phyloP scores from a whole-genome alignment of 768 basidiomycete species.

The Naematelia aurantialba region DNA sequence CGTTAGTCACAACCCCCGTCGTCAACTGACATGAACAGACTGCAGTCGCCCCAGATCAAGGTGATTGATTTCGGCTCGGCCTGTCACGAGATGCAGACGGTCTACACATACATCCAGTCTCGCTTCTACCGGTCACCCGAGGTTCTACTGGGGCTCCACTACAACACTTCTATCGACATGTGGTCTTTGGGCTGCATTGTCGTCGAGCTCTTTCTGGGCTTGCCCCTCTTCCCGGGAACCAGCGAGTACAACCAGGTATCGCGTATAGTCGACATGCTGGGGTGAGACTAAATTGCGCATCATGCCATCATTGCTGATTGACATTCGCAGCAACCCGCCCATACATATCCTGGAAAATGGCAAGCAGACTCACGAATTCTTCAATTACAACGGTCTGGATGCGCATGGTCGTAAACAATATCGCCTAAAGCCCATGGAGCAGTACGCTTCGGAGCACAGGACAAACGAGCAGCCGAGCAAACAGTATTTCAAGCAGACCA shows the following conservation, averaged over 20 bases:
- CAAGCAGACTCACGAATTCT: slow-evolving; percentile 91
- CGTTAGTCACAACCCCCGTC: slow-evolving; percentile 57
- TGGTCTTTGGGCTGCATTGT: slow-evolving; percentile 99
- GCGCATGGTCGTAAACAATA: slow-evolving; percentile 69
- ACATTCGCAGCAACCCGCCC: slow-evolving; percentile 70
- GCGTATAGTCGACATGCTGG: slow-evolving; percentile 95
- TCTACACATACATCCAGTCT: slow-evolving; percentile 99
- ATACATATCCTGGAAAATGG: slow-evolving; percentile 90
- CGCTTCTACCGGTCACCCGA: slow-evolving; percentile 98
- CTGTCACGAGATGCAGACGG: slow-evolving; percentile 98
- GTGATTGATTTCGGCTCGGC: slow-evolving; percentile 99
- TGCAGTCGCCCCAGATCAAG: slow-evolving; percentile 97
- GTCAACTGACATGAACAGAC: slow-evolving; percentile 53
- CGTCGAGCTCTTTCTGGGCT: slow-evolving; percentile 91
- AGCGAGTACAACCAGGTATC: slow-evolving; percentile 99
- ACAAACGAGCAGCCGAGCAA: slow-evolving; percentile 97
- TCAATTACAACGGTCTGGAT: slow-evolving; percentile 69
- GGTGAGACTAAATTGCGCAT: slow-evolving; percentile 58
- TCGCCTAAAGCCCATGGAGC: slow-evolving; percentile 82
- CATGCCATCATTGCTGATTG: neutral
- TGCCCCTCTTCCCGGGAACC: slow-evolving; percentile 95
- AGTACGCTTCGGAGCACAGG: slow-evolving; percentile 92
- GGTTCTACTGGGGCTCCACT: slow-evolving; percentile 88
- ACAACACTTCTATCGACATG: slow-evolving; percentile 96
- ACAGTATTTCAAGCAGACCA: slow-evolving; percentile 94